Conservation (phyloP, 371 early-diverging fungal genomes). For the Mucor lusitanicus region DNA sequence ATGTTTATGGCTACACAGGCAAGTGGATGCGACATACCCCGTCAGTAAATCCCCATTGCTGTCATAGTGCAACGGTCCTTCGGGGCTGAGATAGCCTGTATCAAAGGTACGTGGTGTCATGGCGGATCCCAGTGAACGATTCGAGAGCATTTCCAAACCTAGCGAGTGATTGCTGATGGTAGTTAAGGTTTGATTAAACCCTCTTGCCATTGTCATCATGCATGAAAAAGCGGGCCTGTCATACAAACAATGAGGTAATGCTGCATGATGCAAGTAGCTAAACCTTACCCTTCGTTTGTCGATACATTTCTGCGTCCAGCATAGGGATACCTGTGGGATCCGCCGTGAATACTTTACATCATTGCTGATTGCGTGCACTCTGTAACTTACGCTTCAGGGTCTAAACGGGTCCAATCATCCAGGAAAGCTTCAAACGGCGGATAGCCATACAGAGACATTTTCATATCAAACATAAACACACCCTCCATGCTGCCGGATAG, state of each 20-base stretch:
- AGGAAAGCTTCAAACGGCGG: slow-evolving; percentile 52
- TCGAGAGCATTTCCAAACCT: slow-evolving; percentile 35
- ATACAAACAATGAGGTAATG: neutral
- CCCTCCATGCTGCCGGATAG: slow-evolving; percentile 22
- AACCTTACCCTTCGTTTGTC: slow-evolving; percentile 54
- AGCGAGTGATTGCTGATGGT: slow-evolving; percentile 33
- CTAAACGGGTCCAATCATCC: slow-evolving; percentile 45
- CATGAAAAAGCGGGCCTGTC: slow-evolving; percentile 46
- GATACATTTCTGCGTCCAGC: slow-evolving; percentile 52
- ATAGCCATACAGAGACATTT: slow-evolving; percentile 49
- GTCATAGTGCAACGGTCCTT: slow-evolving; percentile 55
- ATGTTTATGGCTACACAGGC: no score
- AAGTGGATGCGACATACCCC: slow-evolving; percentile 39
- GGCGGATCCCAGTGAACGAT: slow-evolving; percentile 37
- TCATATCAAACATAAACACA: slow-evolving; percentile 52
- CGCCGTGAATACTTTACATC: no score
- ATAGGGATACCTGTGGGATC: slow-evolving; percentile 54
- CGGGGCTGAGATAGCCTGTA: slow-evolving; percentile 54
- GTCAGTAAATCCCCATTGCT: slow-evolving; percentile 49
- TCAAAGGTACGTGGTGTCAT: slow-evolving; percentile 50
- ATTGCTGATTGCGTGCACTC: no score
- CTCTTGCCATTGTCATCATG: slow-evolving; percentile 57
- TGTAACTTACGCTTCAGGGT: slow-evolving; percentile 36
- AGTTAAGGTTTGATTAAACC: slow-evolving; percentile 38
- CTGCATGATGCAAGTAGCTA: neutral